Evolutionary conservation across 352 stramenopile species (phyloP).

Genomic region (Phytopythium boreale): DNA sequence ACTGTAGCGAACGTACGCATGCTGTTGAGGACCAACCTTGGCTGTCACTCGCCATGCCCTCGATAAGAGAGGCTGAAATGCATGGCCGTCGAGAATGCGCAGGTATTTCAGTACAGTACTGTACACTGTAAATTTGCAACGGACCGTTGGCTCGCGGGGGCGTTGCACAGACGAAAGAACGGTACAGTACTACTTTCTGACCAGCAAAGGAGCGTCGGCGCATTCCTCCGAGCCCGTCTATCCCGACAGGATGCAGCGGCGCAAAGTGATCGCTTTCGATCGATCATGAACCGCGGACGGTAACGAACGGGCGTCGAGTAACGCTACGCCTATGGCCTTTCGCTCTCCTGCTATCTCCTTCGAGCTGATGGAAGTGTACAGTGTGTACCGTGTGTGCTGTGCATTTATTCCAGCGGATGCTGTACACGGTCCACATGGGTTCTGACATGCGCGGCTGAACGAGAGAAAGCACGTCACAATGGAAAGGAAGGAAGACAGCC

Average conservation of each 20-base stretch:
- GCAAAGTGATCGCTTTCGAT: neutral
- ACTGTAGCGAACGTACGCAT: too few relatives aligned
- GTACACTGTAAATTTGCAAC: too few relatives aligned
- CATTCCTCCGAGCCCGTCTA: neutral
- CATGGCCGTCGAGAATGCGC: too few relatives aligned
- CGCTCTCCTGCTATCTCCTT: neutral
- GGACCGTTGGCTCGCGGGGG: too few relatives aligned
- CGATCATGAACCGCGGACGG: neutral
- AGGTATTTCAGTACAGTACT: too few relatives aligned
- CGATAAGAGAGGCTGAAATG: too few relatives aligned
- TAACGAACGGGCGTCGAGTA: neutral
- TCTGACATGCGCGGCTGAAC: neutral
- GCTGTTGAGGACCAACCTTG: too few relatives aligned
- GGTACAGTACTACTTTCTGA: neutral
- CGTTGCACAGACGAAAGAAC: neutral
- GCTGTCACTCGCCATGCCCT: too few relatives aligned
- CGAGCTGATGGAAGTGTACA: neutral
- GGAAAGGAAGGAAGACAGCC: neutral
- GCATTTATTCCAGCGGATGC: neutral
- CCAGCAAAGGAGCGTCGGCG: neutral
- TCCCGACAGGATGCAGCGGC: neutral
- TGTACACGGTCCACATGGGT: neutral
- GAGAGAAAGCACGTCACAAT: neutral
- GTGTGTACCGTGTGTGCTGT: neutral
- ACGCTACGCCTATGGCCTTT: neutral